phyloP scores from a whole-genome alignment of 2,329 filamentous ascomycete species.

The Microascus cirrosus region DNA sequence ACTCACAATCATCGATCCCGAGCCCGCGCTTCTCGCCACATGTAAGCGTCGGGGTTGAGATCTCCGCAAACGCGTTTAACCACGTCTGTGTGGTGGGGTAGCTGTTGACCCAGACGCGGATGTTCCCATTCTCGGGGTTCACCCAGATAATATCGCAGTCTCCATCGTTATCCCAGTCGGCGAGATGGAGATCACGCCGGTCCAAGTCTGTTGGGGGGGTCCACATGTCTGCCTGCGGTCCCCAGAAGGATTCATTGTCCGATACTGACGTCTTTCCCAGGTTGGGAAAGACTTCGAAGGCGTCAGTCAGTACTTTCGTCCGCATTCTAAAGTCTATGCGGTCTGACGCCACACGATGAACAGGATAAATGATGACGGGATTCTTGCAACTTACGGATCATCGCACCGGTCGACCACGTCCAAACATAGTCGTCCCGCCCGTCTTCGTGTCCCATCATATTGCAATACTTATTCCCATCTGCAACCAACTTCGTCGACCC shows the following conservation, averaged over 20 bases:
- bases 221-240: neutral
- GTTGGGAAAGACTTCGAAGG: neutral
- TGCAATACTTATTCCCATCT: conserved; percentile 7
- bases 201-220: conserved; percentile 3
- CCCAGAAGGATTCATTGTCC: neutral
- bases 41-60: neutral
- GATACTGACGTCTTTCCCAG: neutral
- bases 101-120: conserved; percentile 8
- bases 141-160: conserved; percentile 14
- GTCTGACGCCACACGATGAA: too few species aligned
- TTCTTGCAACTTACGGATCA: neutral
- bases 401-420: conserved; percentile 7
- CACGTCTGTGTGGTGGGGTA: neutral
- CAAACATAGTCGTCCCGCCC: conserved; percentile 11
- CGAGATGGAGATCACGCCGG: conserved; percentile 19
- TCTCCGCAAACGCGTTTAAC: neutral
- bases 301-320: neutral
- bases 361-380: neutral
- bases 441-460: conserved; percentile 8
- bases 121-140: conserved; percentile 5
- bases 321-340: neutral
- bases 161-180: conserved; percentile 25
- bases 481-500: conserved; percentile 8
- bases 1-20: conserved; percentile 12
- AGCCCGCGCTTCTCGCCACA: conserved; percentile 15